Base-by-base conservation (phyloP, 2,329 filamentous ascomycete species). In the Ascochyta rabiei region DNA sequence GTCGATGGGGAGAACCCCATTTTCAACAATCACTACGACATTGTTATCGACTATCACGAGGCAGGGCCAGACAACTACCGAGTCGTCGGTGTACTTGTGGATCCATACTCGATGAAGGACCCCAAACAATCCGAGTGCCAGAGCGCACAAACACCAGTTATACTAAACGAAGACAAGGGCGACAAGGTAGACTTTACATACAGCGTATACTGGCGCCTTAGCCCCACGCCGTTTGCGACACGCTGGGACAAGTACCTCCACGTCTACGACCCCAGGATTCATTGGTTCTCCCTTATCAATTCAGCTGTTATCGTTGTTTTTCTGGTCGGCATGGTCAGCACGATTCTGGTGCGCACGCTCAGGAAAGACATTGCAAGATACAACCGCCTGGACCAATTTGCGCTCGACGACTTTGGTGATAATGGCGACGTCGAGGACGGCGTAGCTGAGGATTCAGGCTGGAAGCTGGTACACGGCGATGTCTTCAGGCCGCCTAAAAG, bases 161-260 rank as follows among this genome's bases (percentile, higher is more conserved):
- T 85, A 6, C 80, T 99, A 15, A 81, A 81, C 40, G 86, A 89
- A 65, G 79, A 83, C 5, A 81, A 80, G 2, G 82, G 84, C 13
- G 91, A 84, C 18, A 78, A 83, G 18, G 90, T 97, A 19, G 85
- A 86, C 2, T 99, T 91, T 80, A 96, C 92, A 5, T 99, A 99
- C 79, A 91, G 89, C 62, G 91, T 98, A 13, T 89, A 88, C 76
- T 99, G 95, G 95, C 84, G 83, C 53, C 85, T 87, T 63, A 97
- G 92, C 0, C 72, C 83, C 0, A 98, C 93, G 1, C 90, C 89
- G 1, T 99, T 96, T 88, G 95, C 95, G 24, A 99, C 95, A 12
- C 86, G 95, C 61, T 99, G 95, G 95, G 95, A 99, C 81, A 98
- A 96, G 77, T 98, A 98, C 73, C 83, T 99, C 31, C 93, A 98